Conservation (phyloP, 2,329 filamentous ascomycete species). For the Claviceps capensis region DNA sequence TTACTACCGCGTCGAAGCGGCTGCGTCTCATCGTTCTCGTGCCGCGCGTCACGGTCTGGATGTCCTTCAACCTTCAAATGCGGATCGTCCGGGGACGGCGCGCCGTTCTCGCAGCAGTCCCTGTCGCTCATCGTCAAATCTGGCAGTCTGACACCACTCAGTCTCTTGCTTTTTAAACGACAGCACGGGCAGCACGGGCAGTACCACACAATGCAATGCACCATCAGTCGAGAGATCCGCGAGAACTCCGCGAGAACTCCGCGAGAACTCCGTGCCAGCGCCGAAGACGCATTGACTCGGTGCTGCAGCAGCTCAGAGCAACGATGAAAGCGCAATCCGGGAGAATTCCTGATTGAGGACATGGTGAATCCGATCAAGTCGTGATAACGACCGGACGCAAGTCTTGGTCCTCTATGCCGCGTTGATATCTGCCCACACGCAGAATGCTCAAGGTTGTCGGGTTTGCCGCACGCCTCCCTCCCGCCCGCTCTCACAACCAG, state of each 20-base stretch:
- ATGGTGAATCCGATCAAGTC: not conserved
- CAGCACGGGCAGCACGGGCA: not conserved
- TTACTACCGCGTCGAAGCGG: not conserved
- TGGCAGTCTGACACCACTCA: too few relatives aligned
- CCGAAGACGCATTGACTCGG: not conserved
- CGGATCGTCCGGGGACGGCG: not conserved
- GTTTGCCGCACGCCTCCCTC: conserved; percentile 13
- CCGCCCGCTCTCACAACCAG: conserved; percentile 5
- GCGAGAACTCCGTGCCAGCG: too few relatives aligned
- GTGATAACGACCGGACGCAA: not conserved
- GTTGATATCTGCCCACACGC: conserved; percentile 4
- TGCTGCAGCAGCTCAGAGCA: not conserved
- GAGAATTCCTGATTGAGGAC: not conserved
- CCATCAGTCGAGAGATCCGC: too few relatives aligned
- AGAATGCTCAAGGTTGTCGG: conserved; percentile 16
- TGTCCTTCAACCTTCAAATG: not conserved
- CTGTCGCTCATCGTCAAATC: too few relatives aligned
- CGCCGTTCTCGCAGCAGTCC: too few relatives aligned
- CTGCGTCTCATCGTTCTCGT: not conserved
- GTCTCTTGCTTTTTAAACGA: not conserved
- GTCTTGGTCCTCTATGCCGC: not conserved
- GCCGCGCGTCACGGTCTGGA: not conserved
- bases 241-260: too few relatives aligned
- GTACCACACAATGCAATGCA: not conserved
- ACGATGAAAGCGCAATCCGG: not conserved